Percentiles rank a stretch among this genome's conserved stretches.
These are phyloP conservation scores for Scleromitrula shiraiana DNA, from an alignment of 2,329 filamentous ascomycete species.

Conservation along the genomic window DNA sequence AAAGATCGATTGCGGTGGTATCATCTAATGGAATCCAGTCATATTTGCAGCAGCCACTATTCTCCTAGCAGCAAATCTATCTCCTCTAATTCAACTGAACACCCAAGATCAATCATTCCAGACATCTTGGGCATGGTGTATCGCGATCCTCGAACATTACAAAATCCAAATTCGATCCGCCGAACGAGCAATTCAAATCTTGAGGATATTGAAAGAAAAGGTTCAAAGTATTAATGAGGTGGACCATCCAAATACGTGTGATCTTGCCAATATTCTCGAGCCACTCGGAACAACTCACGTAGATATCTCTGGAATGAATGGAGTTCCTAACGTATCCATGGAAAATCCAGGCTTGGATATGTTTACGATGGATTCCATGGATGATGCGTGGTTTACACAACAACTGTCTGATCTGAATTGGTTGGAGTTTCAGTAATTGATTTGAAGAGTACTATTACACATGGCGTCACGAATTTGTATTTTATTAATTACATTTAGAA, in stretches of 20 bases:
- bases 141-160: slow-evolving; percentile 2
- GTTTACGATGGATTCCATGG: slow-evolving; percentile 6
- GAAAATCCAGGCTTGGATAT: background rate
- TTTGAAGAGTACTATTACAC: too few species aligned
- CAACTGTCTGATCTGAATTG: slow-evolving; percentile 5
- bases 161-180: slow-evolving; percentile 3
- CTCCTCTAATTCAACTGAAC: background rate
- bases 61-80: slow-evolving; percentile 11
- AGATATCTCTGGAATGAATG: background rate
- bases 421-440: slow-evolving; percentile 3
- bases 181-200: background rate
- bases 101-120: background rate
- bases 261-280: background rate
- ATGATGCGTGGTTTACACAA: slow-evolving; percentile 7
- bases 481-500: too few species aligned
- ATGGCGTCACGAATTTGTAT: too few species aligned
- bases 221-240: too few species aligned
- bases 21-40: slow-evolving; percentile 6
- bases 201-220: slow-evolving; percentile 2
- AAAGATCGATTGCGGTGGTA: background rate
- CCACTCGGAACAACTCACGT: background rate
- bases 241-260: too few species aligned
- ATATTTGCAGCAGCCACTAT: slow-evolving; percentile 14
- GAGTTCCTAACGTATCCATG: background rate
- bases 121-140: slow-evolving; percentile 5